Evolutionary conservation across 1,284 basidiomycete genomes (phyloP).

Genomic region (Ceratobasidium sp.): DNA sequence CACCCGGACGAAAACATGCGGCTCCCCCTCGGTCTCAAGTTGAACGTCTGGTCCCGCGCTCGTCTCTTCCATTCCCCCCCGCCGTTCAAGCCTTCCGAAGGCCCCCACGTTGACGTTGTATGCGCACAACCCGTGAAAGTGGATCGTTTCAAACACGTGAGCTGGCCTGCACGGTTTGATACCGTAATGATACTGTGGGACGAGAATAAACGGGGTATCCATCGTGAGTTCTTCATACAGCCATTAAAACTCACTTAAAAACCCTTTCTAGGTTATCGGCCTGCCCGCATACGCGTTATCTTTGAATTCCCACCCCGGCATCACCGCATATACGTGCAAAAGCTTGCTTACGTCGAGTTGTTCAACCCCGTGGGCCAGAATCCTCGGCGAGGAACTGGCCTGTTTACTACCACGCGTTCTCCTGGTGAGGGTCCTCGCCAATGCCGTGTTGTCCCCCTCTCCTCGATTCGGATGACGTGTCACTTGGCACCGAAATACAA

Average conservation of each 20-base stretch:
- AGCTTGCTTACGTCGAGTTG: slow-evolving; percentile 6
- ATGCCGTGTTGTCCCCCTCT: neutral
- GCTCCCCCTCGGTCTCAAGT: neutral
- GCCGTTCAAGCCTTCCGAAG: slow-evolving; percentile 19
- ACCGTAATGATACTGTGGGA: neutral
- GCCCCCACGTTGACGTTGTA: neutral
- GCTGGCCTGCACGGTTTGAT: slow-evolving; percentile 6
- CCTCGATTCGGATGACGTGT: neutral
- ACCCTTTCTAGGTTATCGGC: neutral
- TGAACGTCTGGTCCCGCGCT: slow-evolving; percentile 12
- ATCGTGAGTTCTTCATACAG: neutral
- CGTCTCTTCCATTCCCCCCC: slow-evolving; percentile 17
- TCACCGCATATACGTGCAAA: neutral
- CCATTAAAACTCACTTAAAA: neutral
- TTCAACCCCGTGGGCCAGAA: neutral
- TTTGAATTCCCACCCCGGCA: neutral
- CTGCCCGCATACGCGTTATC: neutral
- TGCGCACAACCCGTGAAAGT: neutral
- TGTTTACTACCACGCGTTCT: too few species aligned
- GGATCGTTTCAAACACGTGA: neutral
- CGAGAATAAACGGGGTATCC: neutral
- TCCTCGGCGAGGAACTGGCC: too few species aligned
- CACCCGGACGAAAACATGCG: neutral
- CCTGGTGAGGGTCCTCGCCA: too few species aligned
- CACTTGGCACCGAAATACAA: neutral